phyloP scores from a whole-genome alignment of 2,329 filamentous ascomycete species.

The Fusarium kyushuense region DNA sequence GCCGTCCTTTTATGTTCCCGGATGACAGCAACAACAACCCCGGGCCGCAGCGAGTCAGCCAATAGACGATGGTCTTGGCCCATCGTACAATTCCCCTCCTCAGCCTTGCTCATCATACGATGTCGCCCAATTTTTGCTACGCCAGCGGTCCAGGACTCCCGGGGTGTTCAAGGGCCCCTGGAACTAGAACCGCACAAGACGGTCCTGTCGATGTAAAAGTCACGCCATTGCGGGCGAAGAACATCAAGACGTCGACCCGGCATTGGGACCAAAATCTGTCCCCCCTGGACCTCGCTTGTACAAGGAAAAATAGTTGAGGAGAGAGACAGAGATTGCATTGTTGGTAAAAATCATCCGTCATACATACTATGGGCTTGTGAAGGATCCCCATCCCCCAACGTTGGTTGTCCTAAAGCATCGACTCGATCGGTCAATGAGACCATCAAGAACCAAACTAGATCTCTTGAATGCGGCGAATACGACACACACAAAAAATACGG shows the following conservation, averaged over 20 bases:
- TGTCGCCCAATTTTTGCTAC: conserved; percentile 49
- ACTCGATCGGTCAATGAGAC: conserved; percentile 26
- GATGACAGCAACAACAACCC: conserved; percentile 27
- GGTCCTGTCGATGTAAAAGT: conserved; percentile 47
- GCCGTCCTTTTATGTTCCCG: conserved; percentile 13
- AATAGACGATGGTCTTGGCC: conserved; percentile 43
- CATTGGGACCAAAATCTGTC: conserved; percentile 38
- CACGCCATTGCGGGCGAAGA: conserved; percentile 48
- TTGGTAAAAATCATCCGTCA: conserved; percentile 28
- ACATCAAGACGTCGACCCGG: conserved; percentile 47
- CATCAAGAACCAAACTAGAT: conserved; percentile 10
- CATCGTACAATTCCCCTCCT: conserved; percentile 52
- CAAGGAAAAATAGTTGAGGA: conserved; percentile 20
- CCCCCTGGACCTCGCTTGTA: conserved; percentile 32
- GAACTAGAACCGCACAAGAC: conserved; percentile 39
- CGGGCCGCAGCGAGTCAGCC: conserved; percentile 34
- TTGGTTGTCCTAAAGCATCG: conserved; percentile 26
- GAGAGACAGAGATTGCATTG: conserved; percentile 15
- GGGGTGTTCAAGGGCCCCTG: conserved; percentile 46
- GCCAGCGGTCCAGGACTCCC: conserved; percentile 44
- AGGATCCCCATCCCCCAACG: conserved; percentile 31
- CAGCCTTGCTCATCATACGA: conserved; percentile 57
- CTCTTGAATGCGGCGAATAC: conserved; percentile 40
- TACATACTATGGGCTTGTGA: conserved; percentile 21
- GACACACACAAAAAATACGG: conserved; percentile 28